Conservation (phyloP, 495 filamentous ascomycete species). For the Penicillium canariense region DNA sequence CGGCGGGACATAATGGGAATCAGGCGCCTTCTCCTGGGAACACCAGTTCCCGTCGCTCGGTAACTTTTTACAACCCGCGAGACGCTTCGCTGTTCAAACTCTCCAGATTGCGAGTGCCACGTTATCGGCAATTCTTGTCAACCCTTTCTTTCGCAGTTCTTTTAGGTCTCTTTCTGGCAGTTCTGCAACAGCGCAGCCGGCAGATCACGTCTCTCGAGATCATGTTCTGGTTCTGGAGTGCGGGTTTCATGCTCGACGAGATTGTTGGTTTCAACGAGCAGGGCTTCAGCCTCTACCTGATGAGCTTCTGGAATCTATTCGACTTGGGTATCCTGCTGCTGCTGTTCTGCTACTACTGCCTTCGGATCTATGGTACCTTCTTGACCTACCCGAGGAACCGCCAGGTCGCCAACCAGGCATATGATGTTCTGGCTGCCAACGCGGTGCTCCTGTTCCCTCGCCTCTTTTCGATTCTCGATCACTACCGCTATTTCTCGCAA, state of each 20-base stretch:
- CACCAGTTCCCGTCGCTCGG: conserved; percentile 61
- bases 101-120: conserved; percentile 81
- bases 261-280: conserved; percentile 90
- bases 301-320: conserved; percentile 96
- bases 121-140: conserved; percentile 84
- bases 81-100: conserved; percentile 89
- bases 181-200: conserved; percentile 64
- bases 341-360: conserved; percentile 80
- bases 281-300: conserved; percentile 89
- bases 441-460: conserved; percentile 86
- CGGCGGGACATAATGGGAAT: conserved; percentile 9
- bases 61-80: conserved; percentile 83
- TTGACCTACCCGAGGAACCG: conserved; percentile 64
- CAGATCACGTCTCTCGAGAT: conserved; percentile 79
- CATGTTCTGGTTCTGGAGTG: conserved; percentile 95
- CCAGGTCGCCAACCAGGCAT: conserved; percentile 72
- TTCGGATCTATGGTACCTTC: conserved; percentile 82
- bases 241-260: conserved; percentile 96
- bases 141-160: conserved; percentile 80
- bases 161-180: conserved; percentile 77
- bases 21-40: conserved; percentile 19
- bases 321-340: conserved; percentile 86
- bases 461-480: conserved; percentile 86
- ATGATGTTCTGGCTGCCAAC: conserved; percentile 85
- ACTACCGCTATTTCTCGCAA: conserved; percentile 93